Conservation (phyloP, 768 basidiomycete genomes). For the Chlorophyllum brunneum region DNA sequence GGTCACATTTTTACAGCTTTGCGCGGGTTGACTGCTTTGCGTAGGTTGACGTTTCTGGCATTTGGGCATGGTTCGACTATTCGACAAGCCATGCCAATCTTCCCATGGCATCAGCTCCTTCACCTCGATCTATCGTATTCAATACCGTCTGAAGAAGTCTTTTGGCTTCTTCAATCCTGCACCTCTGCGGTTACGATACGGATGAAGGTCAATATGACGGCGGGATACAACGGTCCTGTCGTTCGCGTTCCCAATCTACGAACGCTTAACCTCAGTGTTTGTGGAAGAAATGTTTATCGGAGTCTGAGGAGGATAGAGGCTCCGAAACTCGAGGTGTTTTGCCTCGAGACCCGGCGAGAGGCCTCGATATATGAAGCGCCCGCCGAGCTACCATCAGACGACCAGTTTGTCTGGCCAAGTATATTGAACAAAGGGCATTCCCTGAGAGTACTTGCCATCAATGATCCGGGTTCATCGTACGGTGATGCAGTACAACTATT, state of each 20-base stretch:
- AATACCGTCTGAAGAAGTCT: slow-evolving; percentile 5
- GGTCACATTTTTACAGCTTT: neutral
- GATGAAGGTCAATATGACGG: neutral
- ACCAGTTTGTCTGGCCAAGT: neutral
- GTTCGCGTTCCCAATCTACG: slow-evolving; percentile 2
- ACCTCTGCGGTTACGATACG: neutral
- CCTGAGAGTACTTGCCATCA: neutral
- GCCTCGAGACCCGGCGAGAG: slow-evolving; percentile 3
- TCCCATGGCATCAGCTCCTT: slow-evolving; percentile 6
- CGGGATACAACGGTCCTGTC: neutral
- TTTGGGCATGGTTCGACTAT: neutral
- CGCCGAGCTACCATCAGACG: neutral
- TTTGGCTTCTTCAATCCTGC: slow-evolving; percentile 8
- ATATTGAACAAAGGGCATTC: neutral
- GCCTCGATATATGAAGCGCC: slow-evolving; percentile 1
- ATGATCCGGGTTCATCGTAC: neutral
- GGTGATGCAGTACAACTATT: neutral
- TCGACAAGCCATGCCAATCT: neutral
- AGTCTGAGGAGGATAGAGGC: slow-evolving; percentile 5
- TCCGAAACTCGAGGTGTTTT: slow-evolving; percentile 9
- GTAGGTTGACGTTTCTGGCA: neutral
- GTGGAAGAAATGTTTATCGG: slow-evolving; percentile 1
- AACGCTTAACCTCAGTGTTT: neutral
- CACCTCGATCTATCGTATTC: slow-evolving; percentile 8
- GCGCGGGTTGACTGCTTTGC: slow-evolving; percentile 5